A percentile compares a stretch with the other conserved stretches of the same genome.
These are phyloP conservation scores for Beta vulgaris DNA, from an alignment of 148 eudicot species.

Conservation along the genomic window DNA sequence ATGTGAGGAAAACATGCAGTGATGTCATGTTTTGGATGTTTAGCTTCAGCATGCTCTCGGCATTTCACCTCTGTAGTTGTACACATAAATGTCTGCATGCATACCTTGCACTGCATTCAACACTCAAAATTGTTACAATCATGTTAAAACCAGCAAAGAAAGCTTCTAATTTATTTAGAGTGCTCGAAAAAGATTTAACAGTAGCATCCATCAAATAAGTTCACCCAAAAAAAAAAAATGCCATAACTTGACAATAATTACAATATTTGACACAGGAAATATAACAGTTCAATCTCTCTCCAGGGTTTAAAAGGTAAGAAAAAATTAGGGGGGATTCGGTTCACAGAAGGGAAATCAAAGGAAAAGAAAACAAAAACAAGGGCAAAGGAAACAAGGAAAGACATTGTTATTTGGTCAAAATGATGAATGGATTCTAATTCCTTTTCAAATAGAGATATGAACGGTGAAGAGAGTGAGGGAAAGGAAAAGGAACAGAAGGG, in stretches of 20 bases:
- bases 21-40: constrained; percentile 67
- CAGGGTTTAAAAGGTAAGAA: not conserved
- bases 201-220: not conserved
- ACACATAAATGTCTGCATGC: constrained; percentile 91
- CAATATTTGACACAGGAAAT: not conserved
- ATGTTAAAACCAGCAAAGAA: not conserved
- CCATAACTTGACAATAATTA: not conserved
- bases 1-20: constrained; percentile 72
- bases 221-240: not conserved
- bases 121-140: no score
- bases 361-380: not conserved
- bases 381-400: not conserved
- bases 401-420: not conserved
- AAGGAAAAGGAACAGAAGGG: no score
- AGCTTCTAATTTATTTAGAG: not conserved
- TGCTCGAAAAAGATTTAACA: not conserved
- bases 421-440: not conserved
- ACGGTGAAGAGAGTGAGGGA: no score
- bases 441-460: not conserved
- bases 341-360: not conserved
- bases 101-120: constrained; percentile 77
- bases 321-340: not conserved
- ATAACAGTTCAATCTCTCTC: not conserved
- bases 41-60: constrained; percentile 83
- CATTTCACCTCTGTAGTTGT: constrained; percentile 87